Evolutionary conservation across 371 early-diverging fungal species (phyloP).

Genomic region (Syncephalastrum sp.): DNA sequence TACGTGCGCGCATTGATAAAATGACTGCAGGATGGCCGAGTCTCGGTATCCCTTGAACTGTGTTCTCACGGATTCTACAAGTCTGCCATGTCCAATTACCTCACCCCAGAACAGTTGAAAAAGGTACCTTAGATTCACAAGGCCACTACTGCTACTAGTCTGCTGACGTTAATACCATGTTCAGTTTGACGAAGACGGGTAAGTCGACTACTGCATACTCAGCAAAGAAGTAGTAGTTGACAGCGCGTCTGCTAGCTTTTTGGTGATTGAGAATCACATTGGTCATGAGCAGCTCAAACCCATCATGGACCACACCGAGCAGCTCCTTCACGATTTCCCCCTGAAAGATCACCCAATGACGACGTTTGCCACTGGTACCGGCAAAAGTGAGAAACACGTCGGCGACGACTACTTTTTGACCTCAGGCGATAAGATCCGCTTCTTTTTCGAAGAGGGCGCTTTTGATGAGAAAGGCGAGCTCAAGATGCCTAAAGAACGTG

Average conservation of each 20-base stretch:
- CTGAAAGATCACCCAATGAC: conserved; percentile 80
- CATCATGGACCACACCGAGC: conserved; percentile 54
- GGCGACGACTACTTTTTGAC: conserved; percentile 88
- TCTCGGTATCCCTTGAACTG: too few relatives aligned
- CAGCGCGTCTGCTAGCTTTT: conserved; percentile 45
- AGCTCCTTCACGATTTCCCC: conserved; percentile 66
- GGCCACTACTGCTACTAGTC: too few relatives aligned
- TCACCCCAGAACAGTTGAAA: too few relatives aligned
- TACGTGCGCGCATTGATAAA: too few relatives aligned
- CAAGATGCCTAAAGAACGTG: conserved; percentile 53
- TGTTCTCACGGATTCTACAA: too few relatives aligned
- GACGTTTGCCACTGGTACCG: conserved; percentile 72
- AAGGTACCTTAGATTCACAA: too few relatives aligned
- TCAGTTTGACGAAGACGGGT: too few relatives aligned
- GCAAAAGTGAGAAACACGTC: conserved; percentile 61
- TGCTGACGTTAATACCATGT: too few relatives aligned
- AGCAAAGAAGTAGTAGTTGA: too few relatives aligned
- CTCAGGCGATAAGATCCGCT: conserved; percentile 83
- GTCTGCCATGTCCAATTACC: too few relatives aligned
- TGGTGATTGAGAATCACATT: conserved; percentile 74
- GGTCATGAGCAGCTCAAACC: conserved; percentile 41
- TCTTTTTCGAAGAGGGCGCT: conserved; percentile 88
- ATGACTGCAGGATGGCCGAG: too few relatives aligned
- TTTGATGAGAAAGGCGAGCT: conserved; percentile 67
- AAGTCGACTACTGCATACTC: too few relatives aligned